Percentiles rank a stretch among this genome's conserved stretches.
phyloP scores from a whole-genome alignment of 345 rosid genomes.

The Ailanthus altissimus region DNA sequence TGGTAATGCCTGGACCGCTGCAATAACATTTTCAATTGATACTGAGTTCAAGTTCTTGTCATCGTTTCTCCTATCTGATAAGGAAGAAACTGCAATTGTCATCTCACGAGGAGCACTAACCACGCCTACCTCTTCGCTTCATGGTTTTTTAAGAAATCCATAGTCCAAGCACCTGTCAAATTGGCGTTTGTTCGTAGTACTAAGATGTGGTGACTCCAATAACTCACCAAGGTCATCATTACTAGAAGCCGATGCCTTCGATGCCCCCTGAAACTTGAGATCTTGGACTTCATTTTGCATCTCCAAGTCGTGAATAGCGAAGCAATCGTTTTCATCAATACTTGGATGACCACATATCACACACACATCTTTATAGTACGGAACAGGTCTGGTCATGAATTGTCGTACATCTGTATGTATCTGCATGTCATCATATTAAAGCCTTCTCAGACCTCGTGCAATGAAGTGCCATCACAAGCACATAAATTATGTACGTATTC shows the following conservation, averaged over 20 bases:
- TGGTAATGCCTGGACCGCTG: slow-evolving; percentile 69
- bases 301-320: slow-evolving; percentile 52
- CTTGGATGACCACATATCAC: slow-evolving; percentile 51
- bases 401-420: slow-evolving; percentile 68
- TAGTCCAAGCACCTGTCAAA: slow-evolving; percentile 35
- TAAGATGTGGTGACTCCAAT: slow-evolving; percentile 22
- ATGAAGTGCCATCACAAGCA: slow-evolving; percentile 10
- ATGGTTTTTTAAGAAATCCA: slow-evolving; percentile 36
- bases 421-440: slow-evolving; percentile 41
- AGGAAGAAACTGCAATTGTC: slow-evolving; percentile 38
- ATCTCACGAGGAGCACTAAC: slow-evolving; percentile 29
- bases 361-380: slow-evolving; percentile 73
- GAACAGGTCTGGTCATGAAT: slow-evolving; percentile 77
- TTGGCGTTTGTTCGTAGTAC: slow-evolving; percentile 47
- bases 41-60: slow-evolving; percentile 33
- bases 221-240: slow-evolving; percentile 45
- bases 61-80: slow-evolving; percentile 36
- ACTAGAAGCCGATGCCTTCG: slow-evolving; percentile 40
- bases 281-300: slow-evolving; percentile 43
- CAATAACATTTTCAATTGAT: slow-evolving; percentile 58
- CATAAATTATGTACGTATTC: neutral
- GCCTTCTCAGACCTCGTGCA: slow-evolving; percentile 7
- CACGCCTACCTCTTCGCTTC: slow-evolving; percentile 30
- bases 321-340: slow-evolving; percentile 47
- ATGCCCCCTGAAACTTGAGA: slow-evolving; percentile 27